These are phyloP conservation scores for Salvia hispanica DNA, from an alignment of 257 asterid genomes.

Conservation along the genomic window DNA sequence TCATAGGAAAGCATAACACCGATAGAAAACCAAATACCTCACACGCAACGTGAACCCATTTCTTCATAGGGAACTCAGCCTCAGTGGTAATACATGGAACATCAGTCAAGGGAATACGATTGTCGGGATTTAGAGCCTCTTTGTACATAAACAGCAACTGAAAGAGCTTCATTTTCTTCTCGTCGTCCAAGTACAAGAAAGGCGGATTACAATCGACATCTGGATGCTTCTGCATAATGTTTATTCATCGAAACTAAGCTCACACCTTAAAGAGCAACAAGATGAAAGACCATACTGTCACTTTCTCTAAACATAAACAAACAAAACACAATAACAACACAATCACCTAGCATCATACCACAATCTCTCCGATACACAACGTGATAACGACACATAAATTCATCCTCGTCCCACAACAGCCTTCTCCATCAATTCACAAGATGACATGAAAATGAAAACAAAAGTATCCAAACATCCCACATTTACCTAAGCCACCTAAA, in stretches of 20 bases:
- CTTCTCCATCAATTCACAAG: neutral
- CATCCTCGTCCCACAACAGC: neutral
- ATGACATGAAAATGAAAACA: conserved; percentile 14
- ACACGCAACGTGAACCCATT: conserved; percentile 93
- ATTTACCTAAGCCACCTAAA: conserved; percentile 2
- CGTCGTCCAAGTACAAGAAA: conserved; percentile 69
- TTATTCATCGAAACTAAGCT: conserved; percentile 2
- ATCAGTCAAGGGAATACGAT: conserved; percentile 37
- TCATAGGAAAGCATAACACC: neutral
- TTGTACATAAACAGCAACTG: conserved; percentile 51
- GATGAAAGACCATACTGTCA: neutral
- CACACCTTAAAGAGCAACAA: neutral
- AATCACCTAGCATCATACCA: neutral
- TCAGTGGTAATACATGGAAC: conserved; percentile 46
- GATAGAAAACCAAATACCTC: conserved; percentile 53
- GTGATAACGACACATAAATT: conserved; percentile 7
- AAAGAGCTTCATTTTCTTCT: conserved; percentile 58
- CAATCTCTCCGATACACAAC: conserved; percentile 23
- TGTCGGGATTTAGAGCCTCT: conserved; percentile 50
- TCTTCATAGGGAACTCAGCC: conserved; percentile 57
- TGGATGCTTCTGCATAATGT: conserved; percentile 55
- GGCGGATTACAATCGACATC: conserved; percentile 51
- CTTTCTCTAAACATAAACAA: no score
- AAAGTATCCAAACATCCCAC: neutral
- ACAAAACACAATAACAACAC: no score